Conservation (phyloP, 177 flowering plant genomes). For the Vitis hybrid region DNA sequence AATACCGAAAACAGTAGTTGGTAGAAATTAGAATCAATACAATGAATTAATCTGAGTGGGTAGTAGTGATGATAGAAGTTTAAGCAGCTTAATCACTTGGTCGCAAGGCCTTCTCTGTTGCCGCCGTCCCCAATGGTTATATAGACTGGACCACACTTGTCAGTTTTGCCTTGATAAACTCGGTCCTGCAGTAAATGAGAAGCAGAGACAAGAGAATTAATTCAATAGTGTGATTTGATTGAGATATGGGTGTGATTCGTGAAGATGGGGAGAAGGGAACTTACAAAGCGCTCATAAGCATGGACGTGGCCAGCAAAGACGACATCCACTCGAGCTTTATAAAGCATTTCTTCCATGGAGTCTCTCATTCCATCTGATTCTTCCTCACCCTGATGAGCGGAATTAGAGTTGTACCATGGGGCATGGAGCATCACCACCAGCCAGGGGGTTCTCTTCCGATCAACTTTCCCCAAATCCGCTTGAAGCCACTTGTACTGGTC, state of each 20-base stretch:
- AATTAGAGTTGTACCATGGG: slow-evolving; percentile 85
- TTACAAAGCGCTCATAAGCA: slow-evolving; percentile 82
- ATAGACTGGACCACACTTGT: slow-evolving; percentile 63
- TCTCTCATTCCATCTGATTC: slow-evolving; percentile 56
- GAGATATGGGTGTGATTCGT: not conserved
- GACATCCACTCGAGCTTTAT: slow-evolving; percentile 54
- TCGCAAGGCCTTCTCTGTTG: slow-evolving; percentile 75
- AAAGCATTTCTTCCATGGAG: slow-evolving; percentile 58
- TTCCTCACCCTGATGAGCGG: slow-evolving; percentile 71
- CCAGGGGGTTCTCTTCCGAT: slow-evolving; percentile 73
- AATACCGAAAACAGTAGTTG: not conserved
- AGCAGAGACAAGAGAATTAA: not conserved
- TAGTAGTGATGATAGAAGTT: not conserved
- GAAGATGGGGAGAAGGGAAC: slow-evolving; percentile 8
- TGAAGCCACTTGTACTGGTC: slow-evolving; percentile 72
- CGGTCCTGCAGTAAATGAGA: slow-evolving; percentile 40
- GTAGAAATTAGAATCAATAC: not conserved
- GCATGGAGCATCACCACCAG: slow-evolving; percentile 65
- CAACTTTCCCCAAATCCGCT: slow-evolving; percentile 56
- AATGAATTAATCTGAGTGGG: not conserved
- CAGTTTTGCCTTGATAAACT: slow-evolving; percentile 34
- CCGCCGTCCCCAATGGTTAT: slow-evolving; percentile 88
- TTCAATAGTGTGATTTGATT: not conserved
- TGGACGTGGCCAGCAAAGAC: slow-evolving; percentile 80
- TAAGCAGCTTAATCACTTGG: slow-evolving; percentile 30